Evolutionary conservation across 75 land plant genomes (phyloP).

Genomic region (Larix kaempferi): DNA sequence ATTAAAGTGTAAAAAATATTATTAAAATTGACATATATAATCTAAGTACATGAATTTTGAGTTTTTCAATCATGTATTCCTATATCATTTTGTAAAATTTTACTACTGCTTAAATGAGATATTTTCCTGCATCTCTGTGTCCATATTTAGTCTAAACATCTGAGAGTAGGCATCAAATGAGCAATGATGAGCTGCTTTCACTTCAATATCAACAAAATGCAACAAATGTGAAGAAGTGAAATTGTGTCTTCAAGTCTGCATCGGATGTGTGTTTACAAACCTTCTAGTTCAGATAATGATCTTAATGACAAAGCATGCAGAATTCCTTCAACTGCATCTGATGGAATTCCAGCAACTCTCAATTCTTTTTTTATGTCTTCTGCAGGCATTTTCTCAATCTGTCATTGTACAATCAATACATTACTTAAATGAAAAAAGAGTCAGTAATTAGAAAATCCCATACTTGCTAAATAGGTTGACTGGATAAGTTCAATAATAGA

Average conservation of each 20-base stretch:
- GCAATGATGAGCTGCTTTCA: background rate
- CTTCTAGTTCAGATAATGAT: conserved; percentile 76
- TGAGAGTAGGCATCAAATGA: background rate
- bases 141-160: background rate
- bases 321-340: conserved; percentile 65
- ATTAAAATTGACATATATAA: no score
- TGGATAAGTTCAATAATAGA: background rate
- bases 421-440: conserved; percentile 2
- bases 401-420: conserved; percentile 11
- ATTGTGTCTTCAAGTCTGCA: background rate
- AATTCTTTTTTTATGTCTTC: conserved; percentile 81
- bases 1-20: no score
- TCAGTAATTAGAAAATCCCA: background rate
- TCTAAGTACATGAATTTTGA: no score
- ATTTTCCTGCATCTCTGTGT: background rate
- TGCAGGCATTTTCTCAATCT: conserved; percentile 78
- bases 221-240: background rate
- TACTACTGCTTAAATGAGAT: no score
- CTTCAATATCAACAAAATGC: background rate
- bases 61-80: no score
- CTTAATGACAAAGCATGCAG: conserved; percentile 67
- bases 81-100: no score
- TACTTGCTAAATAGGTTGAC: background rate
- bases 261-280: conserved; percentile 24
- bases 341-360: conserved; percentile 46